Conservation (phyloP, 129 eudicot genomes). For the Erigeron canadensis region DNA sequence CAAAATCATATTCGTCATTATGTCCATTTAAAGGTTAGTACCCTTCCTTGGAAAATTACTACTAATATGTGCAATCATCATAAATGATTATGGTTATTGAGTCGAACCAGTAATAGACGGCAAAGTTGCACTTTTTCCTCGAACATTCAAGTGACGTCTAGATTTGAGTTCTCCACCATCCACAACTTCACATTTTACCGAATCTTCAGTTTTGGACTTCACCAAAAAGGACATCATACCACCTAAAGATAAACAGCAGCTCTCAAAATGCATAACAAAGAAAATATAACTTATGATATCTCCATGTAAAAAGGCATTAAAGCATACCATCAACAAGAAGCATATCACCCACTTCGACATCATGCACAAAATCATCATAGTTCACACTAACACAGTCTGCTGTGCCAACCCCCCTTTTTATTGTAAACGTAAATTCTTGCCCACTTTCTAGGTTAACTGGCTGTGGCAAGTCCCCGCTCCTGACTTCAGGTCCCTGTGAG, state of each 20-base stretch:
- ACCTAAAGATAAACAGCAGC: slow-evolving; percentile 43
- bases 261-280: neutral
- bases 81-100: slow-evolving; percentile 7
- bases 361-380: slow-evolving; percentile 96
- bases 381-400: slow-evolving; percentile 93
- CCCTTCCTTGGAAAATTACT: neutral
- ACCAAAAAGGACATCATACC: slow-evolving; percentile 95
- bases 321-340: slow-evolving; percentile 90
- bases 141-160: slow-evolving; percentile 85
- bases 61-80: neutral
- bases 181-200: slow-evolving; percentile 94
- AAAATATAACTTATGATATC: slow-evolving; percentile 11
- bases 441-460: slow-evolving; percentile 67
- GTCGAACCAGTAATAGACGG: slow-evolving; percentile 91
- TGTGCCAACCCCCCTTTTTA: slow-evolving; percentile 85
- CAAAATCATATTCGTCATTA: slow-evolving; percentile 3
- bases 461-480: slow-evolving; percentile 96
- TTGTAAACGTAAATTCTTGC: slow-evolving; percentile 90
- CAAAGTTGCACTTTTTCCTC: slow-evolving; percentile 97
- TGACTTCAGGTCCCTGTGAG: slow-evolving; percentile 87
- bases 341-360: slow-evolving; percentile 98
- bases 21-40: slow-evolving; percentile 6
- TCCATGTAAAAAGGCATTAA: neutral
- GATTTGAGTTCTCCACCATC: slow-evolving; percentile 99
- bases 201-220: slow-evolving; percentile 80